Evolutionary conservation across 495 filamentous ascomycete species (phyloP), one percentile per base, ranked within the genome.

Genomic region (Xylaria longipes): DNA sequence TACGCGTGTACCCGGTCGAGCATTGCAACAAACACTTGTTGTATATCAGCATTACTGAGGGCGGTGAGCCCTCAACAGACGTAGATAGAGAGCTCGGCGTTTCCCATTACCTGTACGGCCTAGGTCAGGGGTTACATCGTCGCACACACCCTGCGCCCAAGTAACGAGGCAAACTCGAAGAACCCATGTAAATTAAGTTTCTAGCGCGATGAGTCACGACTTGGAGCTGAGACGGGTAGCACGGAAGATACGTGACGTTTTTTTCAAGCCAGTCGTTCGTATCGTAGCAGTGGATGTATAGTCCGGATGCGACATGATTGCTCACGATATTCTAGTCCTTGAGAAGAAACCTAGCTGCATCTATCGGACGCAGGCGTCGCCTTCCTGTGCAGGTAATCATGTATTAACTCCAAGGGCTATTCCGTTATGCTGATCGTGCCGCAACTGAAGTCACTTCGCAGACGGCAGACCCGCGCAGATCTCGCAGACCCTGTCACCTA

Each of bases 81-180:
- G 35, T 11, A 22, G n/a, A 39, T 14, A 22, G 58, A 37, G 31
- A 1, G 11, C 0, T 61, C n/a, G 11, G 33, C 25, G n/a, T 35
- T 5, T 15, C 1, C 20, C 8, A 22, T 61, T 20, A 20, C 9
- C 9, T 15, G 56, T 60, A 35, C 12, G 29, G 12, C 54, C 5
- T 20, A 35, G 54, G 31, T 25, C 14, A 61, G 58, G 43, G n/a
- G 60, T 41, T 62, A 43, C 60, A 62, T 62, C 58, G 31, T 61
- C 22, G 33, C 60, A 37, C 33, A 25, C 58, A 62, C 20, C 35
- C 22, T 41, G 12, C 33, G 35, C 58, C 58, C 20, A 41, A 41
- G 4, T 29, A 43, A 22, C 17, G 35, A 62, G 58, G 58, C 35
- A 27, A 15, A 41, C 20, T 41, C 20, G 20, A 62, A 39, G 37